Evolutionary conservation across 768 basidiomycete species (phyloP).

Genomic region (Tremella mesenterica): DNA sequence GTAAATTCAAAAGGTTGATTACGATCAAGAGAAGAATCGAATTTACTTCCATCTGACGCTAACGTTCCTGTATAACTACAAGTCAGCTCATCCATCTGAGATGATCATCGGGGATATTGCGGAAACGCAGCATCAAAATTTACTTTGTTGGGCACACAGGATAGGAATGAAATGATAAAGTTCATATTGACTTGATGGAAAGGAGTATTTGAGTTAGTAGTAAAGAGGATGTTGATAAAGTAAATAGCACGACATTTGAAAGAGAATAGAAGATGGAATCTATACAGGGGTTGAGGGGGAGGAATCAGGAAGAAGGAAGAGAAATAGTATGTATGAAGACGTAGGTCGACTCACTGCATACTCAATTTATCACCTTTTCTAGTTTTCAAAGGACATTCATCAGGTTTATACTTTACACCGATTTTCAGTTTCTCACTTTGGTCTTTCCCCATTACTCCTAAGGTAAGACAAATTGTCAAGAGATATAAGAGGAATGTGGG

Average conservation of each 20-base stretch:
- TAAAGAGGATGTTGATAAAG: no score
- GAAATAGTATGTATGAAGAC: not conserved
- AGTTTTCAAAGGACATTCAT: conserved; percentile 39
- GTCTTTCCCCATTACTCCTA: conserved; percentile 1
- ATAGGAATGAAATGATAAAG: no score
- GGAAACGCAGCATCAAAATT: no score
- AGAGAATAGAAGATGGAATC: not conserved
- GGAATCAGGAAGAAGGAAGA: not conserved
- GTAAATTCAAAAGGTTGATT: conserved; percentile 66
- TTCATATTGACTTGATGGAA: no score
- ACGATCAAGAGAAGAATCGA: conserved; percentile 82
- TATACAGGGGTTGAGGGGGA: no score
- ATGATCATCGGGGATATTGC: not conserved
- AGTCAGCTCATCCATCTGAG: not conserved
- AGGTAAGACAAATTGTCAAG: conserved; percentile 2
- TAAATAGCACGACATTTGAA: not conserved
- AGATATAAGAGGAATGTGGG: not conserved
- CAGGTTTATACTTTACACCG: conserved; percentile 41
- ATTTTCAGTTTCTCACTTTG: conserved; percentile 25
- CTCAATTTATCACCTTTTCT: conserved; percentile 40
- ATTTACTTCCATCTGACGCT: conserved; percentile 65
- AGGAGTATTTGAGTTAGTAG: no score
- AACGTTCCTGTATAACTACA: conserved; percentile 68
- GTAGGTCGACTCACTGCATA: conserved; percentile 39
- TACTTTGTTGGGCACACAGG: no score